phyloP scores from a whole-genome alignment of 2,329 filamentous ascomycete genomes.

The Trichoderma koningiopsis region DNA sequence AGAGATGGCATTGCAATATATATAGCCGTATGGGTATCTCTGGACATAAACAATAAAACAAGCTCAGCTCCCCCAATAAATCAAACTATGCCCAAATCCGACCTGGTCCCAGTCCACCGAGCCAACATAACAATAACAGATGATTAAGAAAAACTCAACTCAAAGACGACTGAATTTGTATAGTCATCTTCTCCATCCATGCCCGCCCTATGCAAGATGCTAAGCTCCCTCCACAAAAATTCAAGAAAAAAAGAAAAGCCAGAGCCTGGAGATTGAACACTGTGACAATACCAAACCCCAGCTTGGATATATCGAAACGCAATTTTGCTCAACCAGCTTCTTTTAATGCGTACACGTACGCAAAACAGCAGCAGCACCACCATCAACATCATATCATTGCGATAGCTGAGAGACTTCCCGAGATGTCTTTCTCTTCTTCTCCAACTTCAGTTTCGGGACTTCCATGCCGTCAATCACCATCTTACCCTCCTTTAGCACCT shows the following conservation, averaged over 20 bases:
- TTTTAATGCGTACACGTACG: not conserved
- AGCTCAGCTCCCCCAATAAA: not conserved
- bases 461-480: slow-evolving; percentile 33
- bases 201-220: not conserved
- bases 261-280: not conserved
- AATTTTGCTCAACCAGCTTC: not conserved
- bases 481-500: slow-evolving; percentile 37
- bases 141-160: not conserved
- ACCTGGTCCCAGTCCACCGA: not conserved
- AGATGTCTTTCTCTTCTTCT: slow-evolving; percentile 10
- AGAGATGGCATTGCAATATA: slow-evolving; percentile 8
- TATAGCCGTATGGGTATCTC: slow-evolving; percentile 17
- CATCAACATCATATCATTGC: not conserved
- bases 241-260: not conserved
- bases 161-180: not conserved
- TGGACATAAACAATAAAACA: not conserved
- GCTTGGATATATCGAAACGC: not conserved
- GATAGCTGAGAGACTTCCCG: slow-evolving; percentile 11
- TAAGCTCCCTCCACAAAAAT: not conserved
- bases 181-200: not conserved
- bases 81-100: not conserved
- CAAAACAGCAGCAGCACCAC: too few species aligned
- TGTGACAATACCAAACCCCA: not conserved
- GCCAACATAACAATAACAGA: not conserved
- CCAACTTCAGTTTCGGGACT: slow-evolving; percentile 35